Percentiles rank a stretch among this genome's conserved stretches.
phyloP scores from a whole-genome alignment of 306 rosid species.

The Sicyos edulis region DNA sequence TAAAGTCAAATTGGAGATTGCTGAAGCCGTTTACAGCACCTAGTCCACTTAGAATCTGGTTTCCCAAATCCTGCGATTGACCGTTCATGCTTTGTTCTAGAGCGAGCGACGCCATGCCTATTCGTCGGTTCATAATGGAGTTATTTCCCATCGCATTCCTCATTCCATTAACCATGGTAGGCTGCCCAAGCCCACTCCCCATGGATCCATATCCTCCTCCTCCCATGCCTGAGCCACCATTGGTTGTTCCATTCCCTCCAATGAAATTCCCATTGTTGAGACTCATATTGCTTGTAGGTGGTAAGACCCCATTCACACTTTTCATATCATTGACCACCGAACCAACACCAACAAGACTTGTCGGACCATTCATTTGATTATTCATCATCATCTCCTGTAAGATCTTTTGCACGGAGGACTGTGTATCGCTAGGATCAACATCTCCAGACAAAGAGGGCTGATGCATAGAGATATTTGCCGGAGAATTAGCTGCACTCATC shows the following conservation, averaged over 20 bases:
- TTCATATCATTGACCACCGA: slow-evolving; percentile 72
- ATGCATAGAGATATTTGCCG: slow-evolving; percentile 71
- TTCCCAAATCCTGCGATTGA: slow-evolving; percentile 75
- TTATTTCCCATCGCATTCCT: slow-evolving; percentile 72
- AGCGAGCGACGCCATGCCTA: slow-evolving; percentile 65
- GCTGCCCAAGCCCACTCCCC: slow-evolving; percentile 59
- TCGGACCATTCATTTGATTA: slow-evolving; percentile 53
- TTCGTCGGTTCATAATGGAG: slow-evolving; percentile 73
- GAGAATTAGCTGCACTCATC: slow-evolving; percentile 60
- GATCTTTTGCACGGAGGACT: slow-evolving; percentile 82
- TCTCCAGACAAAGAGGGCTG: slow-evolving; percentile 72
- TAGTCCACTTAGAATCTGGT: slow-evolving; percentile 74
- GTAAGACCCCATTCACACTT: slow-evolving; percentile 56
- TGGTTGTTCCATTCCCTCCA: slow-evolving; percentile 47
- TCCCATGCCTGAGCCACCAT: slow-evolving; percentile 51
- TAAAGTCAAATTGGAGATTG: slow-evolving; percentile 89
- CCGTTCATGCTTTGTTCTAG: slow-evolving; percentile 80
- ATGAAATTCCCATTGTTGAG: slow-evolving; percentile 52
- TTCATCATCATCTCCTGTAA: slow-evolving; percentile 73
- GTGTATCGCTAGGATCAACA: slow-evolving; percentile 68
- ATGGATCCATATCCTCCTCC: slow-evolving; percentile 51
- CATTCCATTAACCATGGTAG: slow-evolving; percentile 69
- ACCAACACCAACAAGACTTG: slow-evolving; percentile 46
- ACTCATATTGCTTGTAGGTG: slow-evolving; percentile 41
- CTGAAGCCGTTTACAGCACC: slow-evolving; percentile 77